These are phyloP conservation scores for Leptomonas pyrrhocoris DNA, from an alignment of 208 protist genomes.

Conservation along the genomic window DNA sequence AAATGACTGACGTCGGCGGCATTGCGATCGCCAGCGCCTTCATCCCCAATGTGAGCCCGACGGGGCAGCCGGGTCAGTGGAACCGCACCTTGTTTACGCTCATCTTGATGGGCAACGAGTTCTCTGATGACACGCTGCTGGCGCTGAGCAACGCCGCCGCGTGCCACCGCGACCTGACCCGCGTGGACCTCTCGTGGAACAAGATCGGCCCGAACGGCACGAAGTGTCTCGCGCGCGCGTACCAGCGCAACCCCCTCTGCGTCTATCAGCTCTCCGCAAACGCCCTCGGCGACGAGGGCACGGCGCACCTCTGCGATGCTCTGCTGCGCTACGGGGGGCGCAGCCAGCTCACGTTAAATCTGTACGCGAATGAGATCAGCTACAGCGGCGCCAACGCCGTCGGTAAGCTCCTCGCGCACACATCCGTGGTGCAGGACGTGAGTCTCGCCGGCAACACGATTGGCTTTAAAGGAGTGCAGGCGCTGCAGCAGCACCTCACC, in stretches of 20 bases:
- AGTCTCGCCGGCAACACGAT: conserved; percentile 82
- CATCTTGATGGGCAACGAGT: conserved; percentile 69
- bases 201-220: conserved; percentile 77
- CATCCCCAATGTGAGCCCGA: conserved; percentile 77
- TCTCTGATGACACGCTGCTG: conserved; percentile 81
- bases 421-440: conserved; percentile 62
- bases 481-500: conserved; percentile 48
- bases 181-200: conserved; percentile 88
- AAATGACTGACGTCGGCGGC: conserved; percentile 81
- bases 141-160: conserved; percentile 86
- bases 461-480: conserved; percentile 72
- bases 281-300: conserved; percentile 76
- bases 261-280: conserved; percentile 79
- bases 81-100: conserved; percentile 80
- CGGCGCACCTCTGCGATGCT: conserved; percentile 65
- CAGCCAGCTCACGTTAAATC: conserved; percentile 68
- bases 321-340: conserved; percentile 67
- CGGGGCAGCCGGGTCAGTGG: conserved; percentile 86
- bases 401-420: conserved; percentile 64
- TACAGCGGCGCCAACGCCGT: conserved; percentile 68
- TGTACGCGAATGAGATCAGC: conserved; percentile 78
- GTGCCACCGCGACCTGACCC: conserved; percentile 77
- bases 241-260: conserved; percentile 79
- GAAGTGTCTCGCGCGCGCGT: conserved; percentile 73
- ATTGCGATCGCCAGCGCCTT: conserved; percentile 87